Percentiles rank a stretch among this genome's conserved stretches.
Conservation (phyloP, 2,329 filamentous ascomycete species). For the Leptographium flavum region DNA sequence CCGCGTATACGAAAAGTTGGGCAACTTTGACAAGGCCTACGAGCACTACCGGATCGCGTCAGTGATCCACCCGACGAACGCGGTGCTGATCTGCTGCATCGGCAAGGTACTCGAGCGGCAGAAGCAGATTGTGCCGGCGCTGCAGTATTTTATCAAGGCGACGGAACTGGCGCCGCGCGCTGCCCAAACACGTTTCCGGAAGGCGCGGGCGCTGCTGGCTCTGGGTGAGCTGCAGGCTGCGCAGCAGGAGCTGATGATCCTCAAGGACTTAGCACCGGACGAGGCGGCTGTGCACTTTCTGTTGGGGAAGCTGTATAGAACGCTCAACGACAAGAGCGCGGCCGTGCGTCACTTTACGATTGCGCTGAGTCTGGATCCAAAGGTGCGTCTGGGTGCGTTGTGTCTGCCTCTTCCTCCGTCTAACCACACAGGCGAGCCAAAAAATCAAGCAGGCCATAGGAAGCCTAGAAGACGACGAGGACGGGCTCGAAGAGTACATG, state of each 20-base stretch:
- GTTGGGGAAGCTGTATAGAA: slow-evolving; percentile 70
- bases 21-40: slow-evolving; percentile 81
- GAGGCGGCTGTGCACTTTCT: slow-evolving; percentile 94
- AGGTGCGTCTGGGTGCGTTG: slow-evolving; percentile 43
- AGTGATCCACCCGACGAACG: slow-evolving; percentile 83
- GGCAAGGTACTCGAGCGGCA: slow-evolving; percentile 81
- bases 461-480: slow-evolving; percentile 68
- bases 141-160: slow-evolving; percentile 71
- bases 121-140: slow-evolving; percentile 63
- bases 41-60: slow-evolving; percentile 82
- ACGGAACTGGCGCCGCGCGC: slow-evolving; percentile 69
- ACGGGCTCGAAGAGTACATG: slow-evolving; percentile 54
- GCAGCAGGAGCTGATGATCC: slow-evolving; percentile 66
- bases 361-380: slow-evolving; percentile 88
- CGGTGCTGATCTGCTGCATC: slow-evolving; percentile 84
- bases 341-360: slow-evolving; percentile 93
- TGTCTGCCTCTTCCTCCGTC: not conserved
- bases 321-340: slow-evolving; percentile 54
- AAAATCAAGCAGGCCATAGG: slow-evolving; percentile 97
- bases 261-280: slow-evolving; percentile 85
- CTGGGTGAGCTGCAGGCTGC: slow-evolving; percentile 58
- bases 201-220: slow-evolving; percentile 73
- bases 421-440: slow-evolving; percentile 54
- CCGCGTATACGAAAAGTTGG: slow-evolving; percentile 75
- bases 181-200: slow-evolving; percentile 80